Percentiles rank a stretch among this genome's conserved stretches.
Evolutionary conservation across 106 monocot species (phyloP).

Genomic region (Dendrobium huoshanense): DNA sequence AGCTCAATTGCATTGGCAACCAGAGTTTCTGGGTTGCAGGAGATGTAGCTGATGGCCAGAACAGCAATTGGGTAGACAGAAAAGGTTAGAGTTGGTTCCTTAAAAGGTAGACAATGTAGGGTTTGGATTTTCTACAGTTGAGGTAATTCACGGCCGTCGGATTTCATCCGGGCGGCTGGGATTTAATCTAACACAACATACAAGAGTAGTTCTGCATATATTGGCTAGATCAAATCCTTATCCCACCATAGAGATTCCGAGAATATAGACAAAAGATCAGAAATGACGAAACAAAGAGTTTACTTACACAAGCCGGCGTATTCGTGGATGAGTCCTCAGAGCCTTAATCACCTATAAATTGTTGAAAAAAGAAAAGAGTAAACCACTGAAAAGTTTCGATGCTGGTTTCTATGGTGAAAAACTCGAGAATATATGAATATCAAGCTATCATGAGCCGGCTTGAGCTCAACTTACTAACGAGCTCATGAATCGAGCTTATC

Average conservation of each 20-base stretch:
- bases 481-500: too few species aligned
- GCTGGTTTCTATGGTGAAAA: neutral
- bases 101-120: too few species aligned
- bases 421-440: neutral
- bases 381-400: neutral
- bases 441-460: neutral
- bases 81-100: too few species aligned
- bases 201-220: neutral
- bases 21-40: constrained; percentile 91
- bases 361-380: neutral
- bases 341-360: constrained; percentile 76
- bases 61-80: neutral
- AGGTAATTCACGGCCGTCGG: too few species aligned
- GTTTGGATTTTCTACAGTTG: too few species aligned
- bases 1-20: constrained; percentile 97
- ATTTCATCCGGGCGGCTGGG: too few species aligned
- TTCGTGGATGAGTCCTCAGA: constrained; percentile 76
- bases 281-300: neutral
- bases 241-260: neutral
- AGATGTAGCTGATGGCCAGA: constrained; percentile 60
- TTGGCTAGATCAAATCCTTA: neutral
- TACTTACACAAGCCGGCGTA: constrained; percentile 82
- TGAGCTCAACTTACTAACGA: too few species aligned
- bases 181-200: too few species aligned
- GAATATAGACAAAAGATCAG: neutral